phyloP scores from a whole-genome alignment of 2,329 filamentous ascomycete genomes.

The Sclerotinia glacialis region DNA sequence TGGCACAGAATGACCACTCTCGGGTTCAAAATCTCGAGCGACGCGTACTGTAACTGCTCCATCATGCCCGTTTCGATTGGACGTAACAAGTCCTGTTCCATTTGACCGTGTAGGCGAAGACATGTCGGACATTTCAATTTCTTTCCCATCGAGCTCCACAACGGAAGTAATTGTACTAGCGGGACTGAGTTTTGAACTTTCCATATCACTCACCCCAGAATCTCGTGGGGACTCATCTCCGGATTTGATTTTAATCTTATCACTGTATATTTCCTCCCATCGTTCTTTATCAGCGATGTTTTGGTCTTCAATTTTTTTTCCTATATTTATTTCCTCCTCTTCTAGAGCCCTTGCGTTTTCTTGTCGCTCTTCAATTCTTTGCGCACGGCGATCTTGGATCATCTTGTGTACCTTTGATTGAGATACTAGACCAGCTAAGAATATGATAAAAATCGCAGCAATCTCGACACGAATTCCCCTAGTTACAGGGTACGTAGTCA shows the following conservation, averaged over 20 bases:
- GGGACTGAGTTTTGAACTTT: conserved; percentile 46
- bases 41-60: conserved; percentile 32
- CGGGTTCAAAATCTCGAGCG: conserved; percentile 40
- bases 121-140: conserved; percentile 54
- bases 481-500: conserved; percentile 78
- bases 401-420: conserved; percentile 86
- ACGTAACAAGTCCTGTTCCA: conserved; percentile 45
- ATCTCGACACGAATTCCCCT: conserved; percentile 83
- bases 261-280: conserved; percentile 78
- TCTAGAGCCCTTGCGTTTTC: conserved; percentile 55
- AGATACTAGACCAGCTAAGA: conserved; percentile 72
- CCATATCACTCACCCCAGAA: conserved; percentile 43
- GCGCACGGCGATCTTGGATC: conserved; percentile 60
- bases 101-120: conserved; percentile 28
- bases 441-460: conserved; percentile 72
- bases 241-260: conserved; percentile 49
- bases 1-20: conserved; percentile 41
- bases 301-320: conserved; percentile 61
- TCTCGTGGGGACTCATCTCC: conserved; percentile 28
- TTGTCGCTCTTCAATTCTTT: conserved; percentile 50
- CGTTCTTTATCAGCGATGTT: conserved; percentile 59
- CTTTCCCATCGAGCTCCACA: conserved; percentile 45
- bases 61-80: conserved; percentile 42
- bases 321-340: conserved; percentile 66
- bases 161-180: conserved; percentile 31